Evolutionary conservation across 176 grass and related monocot species (phyloP).

Genomic region (Paspalum notatum): DNA sequence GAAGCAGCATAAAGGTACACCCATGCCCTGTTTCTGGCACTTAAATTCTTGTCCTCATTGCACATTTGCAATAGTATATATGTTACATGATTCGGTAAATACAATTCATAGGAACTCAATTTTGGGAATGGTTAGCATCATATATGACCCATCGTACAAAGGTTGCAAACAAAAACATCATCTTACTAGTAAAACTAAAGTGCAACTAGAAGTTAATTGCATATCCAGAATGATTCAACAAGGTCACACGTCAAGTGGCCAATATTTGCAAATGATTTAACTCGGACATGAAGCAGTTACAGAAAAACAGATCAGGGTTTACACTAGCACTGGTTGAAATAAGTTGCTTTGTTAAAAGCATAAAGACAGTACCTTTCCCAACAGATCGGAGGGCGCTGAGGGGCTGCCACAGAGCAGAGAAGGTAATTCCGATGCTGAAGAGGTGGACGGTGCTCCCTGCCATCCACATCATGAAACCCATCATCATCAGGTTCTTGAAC

Average conservation of each 20-base stretch:
- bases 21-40: neutral
- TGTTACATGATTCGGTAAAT: neutral
- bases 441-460: constrained; percentile 92
- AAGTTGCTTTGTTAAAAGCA: too few species aligned
- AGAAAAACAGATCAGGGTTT: neutral
- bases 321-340: neutral
- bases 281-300: neutral
- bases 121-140: neutral
- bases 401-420: constrained; percentile 91
- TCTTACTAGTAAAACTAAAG: constrained; percentile 1
- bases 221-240: neutral
- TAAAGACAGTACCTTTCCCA: constrained; percentile 65
- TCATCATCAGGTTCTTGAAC: constrained; percentile 98
- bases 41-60: neutral
- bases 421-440: constrained; percentile 99
- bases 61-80: neutral
- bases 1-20: neutral
- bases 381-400: constrained; percentile 78
- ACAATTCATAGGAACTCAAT: neutral
- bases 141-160: neutral
- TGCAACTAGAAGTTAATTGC: neutral
- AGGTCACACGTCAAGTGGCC: neutral
- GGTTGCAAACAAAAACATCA: neutral
- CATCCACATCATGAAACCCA: constrained; percentile 99
- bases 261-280: neutral